phyloP scores from a whole-genome alignment of 2,329 filamentous ascomycete genomes.

The Epichloe amarillans region DNA sequence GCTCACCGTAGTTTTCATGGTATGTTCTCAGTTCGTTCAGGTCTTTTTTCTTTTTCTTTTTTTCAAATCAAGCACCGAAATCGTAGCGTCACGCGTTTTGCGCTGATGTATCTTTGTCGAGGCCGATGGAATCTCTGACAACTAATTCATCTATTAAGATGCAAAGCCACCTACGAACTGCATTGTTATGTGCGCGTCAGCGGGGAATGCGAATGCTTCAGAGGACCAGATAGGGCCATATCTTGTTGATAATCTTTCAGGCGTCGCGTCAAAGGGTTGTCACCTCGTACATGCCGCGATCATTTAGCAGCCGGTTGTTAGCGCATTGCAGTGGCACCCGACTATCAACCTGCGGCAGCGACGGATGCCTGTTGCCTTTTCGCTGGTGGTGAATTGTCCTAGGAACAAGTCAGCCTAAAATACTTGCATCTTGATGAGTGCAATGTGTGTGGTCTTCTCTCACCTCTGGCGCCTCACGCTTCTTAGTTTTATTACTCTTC shows the following conservation, averaged over 20 bases:
- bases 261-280: not conserved
- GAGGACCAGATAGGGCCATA: constrained; percentile 2
- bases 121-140: not conserved
- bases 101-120: not conserved
- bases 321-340: not conserved
- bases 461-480: constrained; percentile 36
- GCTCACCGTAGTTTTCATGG: not conserved
- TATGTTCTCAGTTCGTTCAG: not conserved
- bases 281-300: not conserved
- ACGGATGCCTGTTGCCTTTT: constrained; percentile 30
- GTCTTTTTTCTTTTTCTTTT: not conserved
- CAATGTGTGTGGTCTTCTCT: constrained; percentile 9
- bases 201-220: not conserved
- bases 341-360: constrained; percentile 23
- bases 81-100: not conserved
- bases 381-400: constrained; percentile 26
- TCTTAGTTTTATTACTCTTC: constrained; percentile 35
- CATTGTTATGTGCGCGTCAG: constrained; percentile 4
- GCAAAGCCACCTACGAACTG: constrained; percentile 4
- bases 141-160: not conserved
- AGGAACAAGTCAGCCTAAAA: constrained; percentile 13
- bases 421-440: constrained; percentile 4
- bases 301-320: not conserved
- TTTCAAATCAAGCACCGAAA: not conserved
- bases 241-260: not conserved